These are phyloP conservation scores for Durotheca rogersii DNA, from an alignment of 495 filamentous ascomycete genomes.

Conservation along the genomic window DNA sequence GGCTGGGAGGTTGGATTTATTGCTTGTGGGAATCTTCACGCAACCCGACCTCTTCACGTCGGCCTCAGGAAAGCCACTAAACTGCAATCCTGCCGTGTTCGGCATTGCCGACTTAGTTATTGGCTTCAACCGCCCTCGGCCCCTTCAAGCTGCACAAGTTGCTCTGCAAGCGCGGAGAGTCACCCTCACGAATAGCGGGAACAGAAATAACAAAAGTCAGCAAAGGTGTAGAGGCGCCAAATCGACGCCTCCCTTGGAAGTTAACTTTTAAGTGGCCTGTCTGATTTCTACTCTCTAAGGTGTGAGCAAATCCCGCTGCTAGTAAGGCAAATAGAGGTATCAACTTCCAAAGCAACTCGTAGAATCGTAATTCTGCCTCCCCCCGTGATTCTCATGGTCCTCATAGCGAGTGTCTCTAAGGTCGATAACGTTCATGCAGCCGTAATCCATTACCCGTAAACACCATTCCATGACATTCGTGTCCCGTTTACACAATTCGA, in stretches of 20 bases:
- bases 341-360: slow-evolving; percentile 4
- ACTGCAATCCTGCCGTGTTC: too few relatives aligned
- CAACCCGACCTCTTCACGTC: too few relatives aligned
- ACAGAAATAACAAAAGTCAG: too few relatives aligned
- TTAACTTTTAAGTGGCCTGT: slow-evolving; percentile 20
- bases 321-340: too few relatives aligned
- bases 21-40: too few relatives aligned
- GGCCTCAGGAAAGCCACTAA: too few relatives aligned
- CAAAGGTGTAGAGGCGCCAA: background rate
- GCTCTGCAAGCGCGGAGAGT: background rate
- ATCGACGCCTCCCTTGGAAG: background rate
- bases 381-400: slow-evolving; percentile 7
- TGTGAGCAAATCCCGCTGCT: too few relatives aligned
- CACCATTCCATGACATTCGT: slow-evolving; percentile 22
- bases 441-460: slow-evolving; percentile 17
- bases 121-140: too few relatives aligned
- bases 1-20: too few relatives aligned
- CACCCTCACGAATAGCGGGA: background rate
- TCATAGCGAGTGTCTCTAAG: background rate
- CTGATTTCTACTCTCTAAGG: slow-evolving; percentile 24
- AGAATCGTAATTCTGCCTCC: slow-evolving; percentile 18
- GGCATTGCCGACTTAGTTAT: too few relatives aligned
- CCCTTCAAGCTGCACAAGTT: background rate
- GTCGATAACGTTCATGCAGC: slow-evolving; percentile 1
- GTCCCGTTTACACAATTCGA: slow-evolving; percentile 10